These are phyloP conservation scores for Lactarius indigo DNA, from an alignment of 768 basidiomycete species.

Conservation along the genomic window DNA sequence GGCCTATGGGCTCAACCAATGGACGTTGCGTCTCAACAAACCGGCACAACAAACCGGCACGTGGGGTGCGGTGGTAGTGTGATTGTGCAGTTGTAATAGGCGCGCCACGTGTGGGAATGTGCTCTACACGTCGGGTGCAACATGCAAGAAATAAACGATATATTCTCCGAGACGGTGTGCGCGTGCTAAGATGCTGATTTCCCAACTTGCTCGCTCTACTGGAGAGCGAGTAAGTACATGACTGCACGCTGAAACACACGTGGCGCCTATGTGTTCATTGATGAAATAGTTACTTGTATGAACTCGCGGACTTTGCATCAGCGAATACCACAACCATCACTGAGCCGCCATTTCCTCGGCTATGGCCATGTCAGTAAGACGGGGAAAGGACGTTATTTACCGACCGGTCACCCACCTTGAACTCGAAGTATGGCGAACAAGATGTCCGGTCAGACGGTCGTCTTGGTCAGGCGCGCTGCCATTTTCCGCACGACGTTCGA, in stretches of 20 bases:
- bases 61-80: background rate
- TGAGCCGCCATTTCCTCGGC: background rate
- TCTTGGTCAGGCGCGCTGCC: background rate
- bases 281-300: background rate
- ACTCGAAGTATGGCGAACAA: background rate
- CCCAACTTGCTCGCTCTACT: background rate
- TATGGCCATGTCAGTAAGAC: background rate
- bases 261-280: background rate
- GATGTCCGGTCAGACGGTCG: background rate
- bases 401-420: background rate
- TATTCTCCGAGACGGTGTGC: background rate
- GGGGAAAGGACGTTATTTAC: background rate
- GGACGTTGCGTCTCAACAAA: background rate
- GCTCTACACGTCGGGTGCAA: background rate
- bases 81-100: background rate
- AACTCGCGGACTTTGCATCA: background rate
- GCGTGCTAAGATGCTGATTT: background rate
- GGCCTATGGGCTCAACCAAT: background rate
- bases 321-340: slow-evolving; percentile 5
- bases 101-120: background rate
- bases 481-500: background rate
- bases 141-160: background rate
- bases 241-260: background rate
- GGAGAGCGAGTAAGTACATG: background rate
- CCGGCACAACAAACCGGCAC: no score